Evolutionary conservation across 345 rosid species (phyloP).

Genomic region (Isatis tinctoria): DNA sequence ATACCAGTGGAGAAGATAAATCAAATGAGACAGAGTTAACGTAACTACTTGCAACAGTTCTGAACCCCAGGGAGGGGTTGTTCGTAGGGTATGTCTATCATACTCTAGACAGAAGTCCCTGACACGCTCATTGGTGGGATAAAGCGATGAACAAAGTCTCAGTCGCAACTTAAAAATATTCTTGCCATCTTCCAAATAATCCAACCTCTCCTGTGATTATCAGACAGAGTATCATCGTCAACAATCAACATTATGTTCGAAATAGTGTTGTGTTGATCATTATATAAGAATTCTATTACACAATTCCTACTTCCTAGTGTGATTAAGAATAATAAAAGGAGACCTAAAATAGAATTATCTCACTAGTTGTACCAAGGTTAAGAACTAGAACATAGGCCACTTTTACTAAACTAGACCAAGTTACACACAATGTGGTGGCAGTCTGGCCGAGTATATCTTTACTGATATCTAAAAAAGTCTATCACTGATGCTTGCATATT

Average conservation of each 20-base stretch:
- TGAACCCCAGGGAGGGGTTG: slow-evolving; percentile 98
- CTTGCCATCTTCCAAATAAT: slow-evolving; percentile 97
- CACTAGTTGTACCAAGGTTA: neutral
- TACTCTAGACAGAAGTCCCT: slow-evolving; percentile 97
- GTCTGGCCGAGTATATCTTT: neutral
- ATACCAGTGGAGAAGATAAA: neutral
- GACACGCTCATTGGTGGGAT: slow-evolving; percentile 88
- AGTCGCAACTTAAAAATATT: slow-evolving; percentile 77
- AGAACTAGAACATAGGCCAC: neutral
- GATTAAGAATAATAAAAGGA: neutral
- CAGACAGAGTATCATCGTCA: neutral
- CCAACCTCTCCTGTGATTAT: slow-evolving; percentile 77
- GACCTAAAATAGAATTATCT: neutral
- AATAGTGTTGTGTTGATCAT: slow-evolving; percentile 8
- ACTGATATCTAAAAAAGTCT: neutral
- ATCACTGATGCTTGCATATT: slow-evolving; percentile 8
- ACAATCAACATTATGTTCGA: neutral
- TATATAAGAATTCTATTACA: neutral
- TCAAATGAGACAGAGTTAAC: slow-evolving; percentile 12
- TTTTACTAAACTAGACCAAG: slow-evolving; percentile 2
- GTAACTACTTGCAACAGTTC: slow-evolving; percentile 93
- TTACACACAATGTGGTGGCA: slow-evolving; percentile 13
- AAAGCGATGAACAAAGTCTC: slow-evolving; percentile 88
- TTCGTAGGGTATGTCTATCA: slow-evolving; percentile 92
- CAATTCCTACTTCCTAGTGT: slow-evolving; percentile 7